These are phyloP conservation scores for Tolypocladium guangdongense DNA, from an alignment of 2,329 filamentous ascomycete genomes.

Conservation along the genomic window DNA sequence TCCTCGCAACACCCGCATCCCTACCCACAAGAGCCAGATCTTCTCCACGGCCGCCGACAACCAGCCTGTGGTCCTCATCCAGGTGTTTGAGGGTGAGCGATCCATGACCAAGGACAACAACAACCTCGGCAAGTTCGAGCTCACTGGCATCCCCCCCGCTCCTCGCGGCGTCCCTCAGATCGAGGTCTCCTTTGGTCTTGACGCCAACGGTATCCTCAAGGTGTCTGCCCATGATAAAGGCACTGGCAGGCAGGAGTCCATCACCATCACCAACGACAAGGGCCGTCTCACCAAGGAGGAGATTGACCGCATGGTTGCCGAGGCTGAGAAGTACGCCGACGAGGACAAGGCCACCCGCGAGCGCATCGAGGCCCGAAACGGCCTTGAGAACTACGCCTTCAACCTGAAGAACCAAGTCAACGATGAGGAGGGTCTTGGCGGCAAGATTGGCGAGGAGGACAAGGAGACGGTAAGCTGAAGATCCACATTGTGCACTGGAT, in stretches of 20 bases:
- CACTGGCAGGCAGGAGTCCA: constrained; percentile 92
- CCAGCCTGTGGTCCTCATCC: constrained; percentile 89
- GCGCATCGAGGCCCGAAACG: constrained; percentile 93
- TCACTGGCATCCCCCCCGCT: constrained; percentile 88
- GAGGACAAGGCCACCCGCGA: constrained; percentile 97
- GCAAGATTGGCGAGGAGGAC: constrained; percentile 97
- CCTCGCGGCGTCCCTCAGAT: constrained; percentile 96
- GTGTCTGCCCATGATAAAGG: constrained; percentile 96
- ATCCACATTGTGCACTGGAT: not conserved
- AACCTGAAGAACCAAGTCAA: constrained; percentile 98
- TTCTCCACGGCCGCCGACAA: constrained; percentile 96
- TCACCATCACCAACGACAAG: constrained; percentile 99
- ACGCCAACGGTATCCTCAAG: constrained; percentile 97
- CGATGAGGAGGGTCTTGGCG: constrained; percentile 90
- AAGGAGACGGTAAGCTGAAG: constrained; percentile 74
- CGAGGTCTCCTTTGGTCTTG: constrained; percentile 94
- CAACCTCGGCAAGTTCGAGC: constrained; percentile 93
- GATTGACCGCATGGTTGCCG: constrained; percentile 97
- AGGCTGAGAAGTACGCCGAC: constrained; percentile 97
- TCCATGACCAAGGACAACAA: constrained; percentile 96
- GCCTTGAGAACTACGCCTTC: constrained; percentile 98
- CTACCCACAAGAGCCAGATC: constrained; percentile 94
- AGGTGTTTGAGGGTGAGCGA: constrained; percentile 91
- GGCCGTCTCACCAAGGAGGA: constrained; percentile 92
- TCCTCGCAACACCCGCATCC: constrained; percentile 86